Evolutionary conservation across 331 rosid species (phyloP).

Genomic region (Pyracantha coccinea): DNA sequence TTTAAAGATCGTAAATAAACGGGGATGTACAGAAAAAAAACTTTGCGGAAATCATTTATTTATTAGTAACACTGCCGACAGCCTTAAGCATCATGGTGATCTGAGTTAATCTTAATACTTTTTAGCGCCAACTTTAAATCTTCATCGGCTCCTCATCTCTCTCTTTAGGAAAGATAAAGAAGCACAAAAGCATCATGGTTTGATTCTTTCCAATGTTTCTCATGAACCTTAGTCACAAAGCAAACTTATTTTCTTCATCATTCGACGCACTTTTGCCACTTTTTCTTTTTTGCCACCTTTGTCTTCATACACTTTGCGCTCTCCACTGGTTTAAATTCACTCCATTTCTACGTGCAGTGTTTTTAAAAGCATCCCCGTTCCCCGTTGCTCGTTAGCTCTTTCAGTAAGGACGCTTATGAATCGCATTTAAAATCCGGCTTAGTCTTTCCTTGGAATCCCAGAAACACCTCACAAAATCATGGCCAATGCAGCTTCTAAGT

Average conservation of each 20-base stretch:
- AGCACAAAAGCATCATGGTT: slow-evolving; percentile 18
- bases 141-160: neutral
- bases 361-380: slow-evolving; percentile 30
- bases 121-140: slow-evolving; percentile 23
- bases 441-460: slow-evolving; percentile 26
- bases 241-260: slow-evolving; percentile 35
- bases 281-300: slow-evolving; percentile 31
- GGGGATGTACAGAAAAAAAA: too few relatives aligned
- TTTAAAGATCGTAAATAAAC: too few relatives aligned
- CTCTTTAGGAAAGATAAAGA: slow-evolving; percentile 26
- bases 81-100: neutral
- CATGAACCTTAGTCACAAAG: slow-evolving; percentile 49
- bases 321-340: slow-evolving; percentile 16
- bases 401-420: neutral
- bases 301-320: slow-evolving; percentile 26
- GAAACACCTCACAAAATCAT: slow-evolving; percentile 24
- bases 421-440: slow-evolving; percentile 18
- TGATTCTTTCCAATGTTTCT: slow-evolving; percentile 22
- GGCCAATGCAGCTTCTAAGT: slow-evolving; percentile 43
- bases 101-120: slow-evolving; percentile 2
- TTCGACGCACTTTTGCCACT: slow-evolving; percentile 18
- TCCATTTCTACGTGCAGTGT: slow-evolving; percentile 16
- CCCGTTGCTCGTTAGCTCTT: neutral
- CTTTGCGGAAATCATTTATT: too few relatives aligned
- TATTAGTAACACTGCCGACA: too few relatives aligned